A percentile compares a stretch with the other conserved stretches of the same genome.
phyloP scores from a whole-genome alignment of 2,329 filamentous ascomycete species.

The Phaeophleospora eucalypticola region DNA sequence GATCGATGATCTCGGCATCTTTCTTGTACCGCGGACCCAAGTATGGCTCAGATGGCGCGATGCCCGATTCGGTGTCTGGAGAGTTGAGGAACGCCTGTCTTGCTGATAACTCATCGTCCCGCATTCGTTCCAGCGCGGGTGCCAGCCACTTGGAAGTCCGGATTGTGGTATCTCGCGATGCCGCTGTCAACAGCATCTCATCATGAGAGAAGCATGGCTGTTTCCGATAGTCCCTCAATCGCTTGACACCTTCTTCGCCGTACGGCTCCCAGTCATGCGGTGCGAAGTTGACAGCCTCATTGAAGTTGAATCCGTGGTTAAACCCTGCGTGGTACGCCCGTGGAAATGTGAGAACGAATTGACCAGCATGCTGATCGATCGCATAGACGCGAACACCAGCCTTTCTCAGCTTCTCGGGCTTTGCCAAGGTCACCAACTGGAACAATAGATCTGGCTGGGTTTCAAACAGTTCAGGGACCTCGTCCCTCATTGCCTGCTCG shows the following conservation, averaged over 20 bases:
- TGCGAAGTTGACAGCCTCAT: conserved; percentile 97
- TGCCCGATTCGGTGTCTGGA: conserved; percentile 40
- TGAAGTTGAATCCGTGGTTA: conserved; percentile 98
- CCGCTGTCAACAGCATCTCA: conserved; percentile 86
- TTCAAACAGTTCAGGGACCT: conserved; percentile 93
- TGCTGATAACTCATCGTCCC: conserved; percentile 65
- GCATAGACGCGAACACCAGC: conserved; percentile 91
- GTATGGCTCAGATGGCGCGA: conserved; percentile 30
- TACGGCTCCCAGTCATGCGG: conserved; percentile 93
- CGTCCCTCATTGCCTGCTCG: conserved; percentile 89
- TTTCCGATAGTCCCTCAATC: conserved; percentile 79
- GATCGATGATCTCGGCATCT: conserved; percentile 58
- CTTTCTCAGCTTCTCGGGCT: conserved; percentile 87
- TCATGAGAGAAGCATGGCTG: conserved; percentile 98
- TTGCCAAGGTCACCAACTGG: conserved; percentile 92
- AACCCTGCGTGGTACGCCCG: conserved; percentile 97
- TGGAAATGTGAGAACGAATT: conserved; percentile 94
- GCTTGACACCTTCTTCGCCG: conserved; percentile 78
- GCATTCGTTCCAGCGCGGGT: conserved; percentile 76
- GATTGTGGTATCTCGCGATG: conserved; percentile 72
- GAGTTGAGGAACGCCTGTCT: conserved; percentile 65
- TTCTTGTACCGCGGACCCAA: conserved; percentile 37
- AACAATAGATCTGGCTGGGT: conserved; percentile 94
- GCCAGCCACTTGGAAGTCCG: conserved; percentile 93
- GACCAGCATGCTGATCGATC: conserved; percentile 90